phyloP scores from a whole-genome alignment of 2,329 filamentous ascomycete species.

The Leptosphaerulina australis region DNA sequence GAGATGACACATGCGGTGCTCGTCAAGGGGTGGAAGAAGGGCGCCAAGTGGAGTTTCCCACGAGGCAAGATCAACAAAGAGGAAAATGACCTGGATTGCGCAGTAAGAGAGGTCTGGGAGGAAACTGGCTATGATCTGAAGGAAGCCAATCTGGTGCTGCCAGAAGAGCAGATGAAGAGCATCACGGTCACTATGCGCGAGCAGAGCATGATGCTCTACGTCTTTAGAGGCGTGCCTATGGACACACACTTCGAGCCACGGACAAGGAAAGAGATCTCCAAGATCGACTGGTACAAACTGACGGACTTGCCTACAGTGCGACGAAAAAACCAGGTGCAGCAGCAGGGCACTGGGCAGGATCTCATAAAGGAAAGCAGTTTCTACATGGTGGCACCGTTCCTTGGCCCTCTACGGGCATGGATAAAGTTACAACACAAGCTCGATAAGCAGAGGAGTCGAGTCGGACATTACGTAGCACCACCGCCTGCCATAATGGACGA shows the following conservation, averaged over 20 bases:
- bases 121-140: constrained; percentile 90
- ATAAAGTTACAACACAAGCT: constrained; percentile 80
- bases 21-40: constrained; percentile 98
- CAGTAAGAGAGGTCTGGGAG: constrained; percentile 91
- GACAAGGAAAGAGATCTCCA: constrained; percentile 96
- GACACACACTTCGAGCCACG: constrained; percentile 86
- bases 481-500: constrained; percentile 38
- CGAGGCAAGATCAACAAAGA: constrained; percentile 98
- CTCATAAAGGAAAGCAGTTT: constrained; percentile 80
- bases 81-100: constrained; percentile 91
- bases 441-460: constrained; percentile 59
- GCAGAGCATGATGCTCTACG: constrained; percentile 90
- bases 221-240: constrained; percentile 86
- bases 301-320: constrained; percentile 84
- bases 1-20: constrained; percentile 93
- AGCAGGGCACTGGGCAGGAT: constrained; percentile 60
- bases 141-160: constrained; percentile 75
- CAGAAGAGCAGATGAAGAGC: constrained; percentile 72
- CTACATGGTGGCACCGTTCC: constrained; percentile 96
- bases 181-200: constrained; percentile 90
- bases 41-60: constrained; percentile 94
- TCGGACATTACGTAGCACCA: constrained; percentile 25
- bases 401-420: constrained; percentile 86
- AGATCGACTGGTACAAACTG: constrained; percentile 92
- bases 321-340: constrained; percentile 67